Conservation (phyloP, 306 rosid species). For the Vigna mungo region DNA sequence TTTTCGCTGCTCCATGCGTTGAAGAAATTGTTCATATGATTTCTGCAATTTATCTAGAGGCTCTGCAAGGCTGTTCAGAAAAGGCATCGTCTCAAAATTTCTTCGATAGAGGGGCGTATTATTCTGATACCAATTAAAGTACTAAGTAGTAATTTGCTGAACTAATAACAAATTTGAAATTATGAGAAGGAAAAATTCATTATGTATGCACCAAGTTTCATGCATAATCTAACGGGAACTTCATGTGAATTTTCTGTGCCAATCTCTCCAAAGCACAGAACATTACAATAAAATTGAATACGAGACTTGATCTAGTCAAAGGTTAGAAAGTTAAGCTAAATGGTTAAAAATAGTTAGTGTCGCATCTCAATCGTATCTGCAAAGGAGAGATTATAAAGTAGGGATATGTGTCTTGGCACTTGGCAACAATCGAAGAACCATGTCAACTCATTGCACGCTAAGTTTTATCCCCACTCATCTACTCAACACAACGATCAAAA, state of each 20-base stretch:
- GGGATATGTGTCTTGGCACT: conserved; percentile 5
- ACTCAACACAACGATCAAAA: background rate
- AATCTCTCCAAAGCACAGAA: conserved; percentile 30
- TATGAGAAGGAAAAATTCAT: background rate
- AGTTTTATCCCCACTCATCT: background rate
- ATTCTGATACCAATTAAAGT: conserved; percentile 4
- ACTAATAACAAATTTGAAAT: conserved; percentile 13
- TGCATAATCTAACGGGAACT: conserved; percentile 29
- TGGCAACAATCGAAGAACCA: conserved; percentile 16
- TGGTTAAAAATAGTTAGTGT: background rate
- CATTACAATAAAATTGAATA: conserved; percentile 2
- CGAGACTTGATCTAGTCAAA: conserved; percentile 6
- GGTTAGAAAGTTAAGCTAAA: background rate
- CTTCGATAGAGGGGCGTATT: conserved; percentile 15
- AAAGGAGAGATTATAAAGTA: background rate
- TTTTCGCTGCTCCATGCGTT: conserved; percentile 67
- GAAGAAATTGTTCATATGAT: conserved; percentile 86
- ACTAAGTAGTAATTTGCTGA: background rate
- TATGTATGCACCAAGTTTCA: conserved; percentile 28
- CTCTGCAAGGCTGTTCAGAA: conserved; percentile 78
- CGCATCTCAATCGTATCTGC: background rate
- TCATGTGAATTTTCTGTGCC: background rate
- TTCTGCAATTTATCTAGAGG: conserved; percentile 78
- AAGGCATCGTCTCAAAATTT: conserved; percentile 33
- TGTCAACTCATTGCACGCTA: background rate